Conservation (phyloP, 306 rosid genomes). For the Pyrus bretschneideri region DNA sequence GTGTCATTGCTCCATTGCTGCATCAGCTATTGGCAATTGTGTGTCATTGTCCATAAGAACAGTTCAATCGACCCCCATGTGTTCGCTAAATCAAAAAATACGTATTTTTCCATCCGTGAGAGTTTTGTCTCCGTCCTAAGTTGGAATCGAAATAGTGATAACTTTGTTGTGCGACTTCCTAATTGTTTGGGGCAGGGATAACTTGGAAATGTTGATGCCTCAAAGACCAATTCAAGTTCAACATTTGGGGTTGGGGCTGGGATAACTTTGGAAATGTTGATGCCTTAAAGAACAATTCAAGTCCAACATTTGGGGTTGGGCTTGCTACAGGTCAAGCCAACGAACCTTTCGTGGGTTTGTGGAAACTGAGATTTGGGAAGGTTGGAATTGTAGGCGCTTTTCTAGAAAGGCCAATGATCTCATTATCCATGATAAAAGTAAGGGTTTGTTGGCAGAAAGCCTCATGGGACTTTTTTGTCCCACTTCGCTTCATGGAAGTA, state of each 20-base stretch:
- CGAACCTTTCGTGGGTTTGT: not conserved
- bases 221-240: not conserved
- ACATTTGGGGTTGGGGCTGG: not conserved
- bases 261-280: not conserved
- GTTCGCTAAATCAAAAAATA: not conserved
- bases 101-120: not conserved
- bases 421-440: not conserved
- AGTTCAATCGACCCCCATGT: not conserved
- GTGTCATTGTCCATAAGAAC: not conserved
- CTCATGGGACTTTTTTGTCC: not conserved
- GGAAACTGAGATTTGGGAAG: not conserved
- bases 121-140: not conserved
- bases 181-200: not conserved
- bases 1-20: not conserved
- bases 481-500: not conserved
- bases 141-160: not conserved
- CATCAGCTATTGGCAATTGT: not conserved
- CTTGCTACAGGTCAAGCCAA: not conserved
- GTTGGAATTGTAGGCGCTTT: not conserved
- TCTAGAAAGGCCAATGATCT: not conserved
- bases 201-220: not conserved
- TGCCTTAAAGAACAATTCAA: not conserved
- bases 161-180: not conserved
- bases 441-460: not conserved
- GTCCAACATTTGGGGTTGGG: not conserved